These are phyloP conservation scores for Caloboletus firmus DNA, from an alignment of 1,284 basidiomycete genomes.

Conservation along the genomic window DNA sequence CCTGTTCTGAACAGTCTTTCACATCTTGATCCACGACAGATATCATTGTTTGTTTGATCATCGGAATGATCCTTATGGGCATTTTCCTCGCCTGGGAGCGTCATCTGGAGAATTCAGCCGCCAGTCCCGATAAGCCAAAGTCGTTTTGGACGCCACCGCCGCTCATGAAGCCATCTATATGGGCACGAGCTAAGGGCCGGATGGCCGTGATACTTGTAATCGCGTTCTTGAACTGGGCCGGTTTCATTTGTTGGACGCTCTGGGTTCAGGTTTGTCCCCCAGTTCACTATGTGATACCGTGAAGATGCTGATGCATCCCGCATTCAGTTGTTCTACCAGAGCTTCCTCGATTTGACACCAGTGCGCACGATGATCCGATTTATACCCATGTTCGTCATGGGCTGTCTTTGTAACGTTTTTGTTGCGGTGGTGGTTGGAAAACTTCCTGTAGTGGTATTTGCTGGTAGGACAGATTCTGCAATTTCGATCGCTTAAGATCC, in stretches of 20 bases:
- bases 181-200: slow-evolving; percentile 58
- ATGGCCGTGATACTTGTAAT: slow-evolving; percentile 60
- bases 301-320: slow-evolving; percentile 8
- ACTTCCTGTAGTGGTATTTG: slow-evolving; percentile 54
- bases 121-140: slow-evolving; percentile 13
- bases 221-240: slow-evolving; percentile 63
- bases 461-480: slow-evolving; percentile 42
- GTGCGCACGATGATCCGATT: slow-evolving; percentile 76
- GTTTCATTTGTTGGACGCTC: slow-evolving; percentile 52
- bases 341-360: slow-evolving; percentile 53
- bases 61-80: slow-evolving; percentile 53
- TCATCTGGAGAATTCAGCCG: slow-evolving; percentile 45
- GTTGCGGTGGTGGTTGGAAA: slow-evolving; percentile 62
- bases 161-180: slow-evolving; percentile 62
- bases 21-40: slow-evolving; percentile 31
- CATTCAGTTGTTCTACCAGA: slow-evolving; percentile 64
- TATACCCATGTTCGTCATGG: slow-evolving; percentile 74
- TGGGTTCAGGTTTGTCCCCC: slow-evolving; percentile 48
- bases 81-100: slow-evolving; percentile 64
- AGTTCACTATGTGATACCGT: neutral
- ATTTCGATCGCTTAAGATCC: neutral
- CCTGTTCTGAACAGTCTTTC: slow-evolving; percentile 1
- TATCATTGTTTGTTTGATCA: slow-evolving; percentile 53
- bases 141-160: slow-evolving; percentile 53
- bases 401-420: slow-evolving; percentile 67